Percentiles rank a stretch among this genome's conserved stretches.
These are phyloP conservation scores for Tuber umbilicatum DNA, from an alignment of 495 filamentous ascomycete genomes.

Conservation along the genomic window DNA sequence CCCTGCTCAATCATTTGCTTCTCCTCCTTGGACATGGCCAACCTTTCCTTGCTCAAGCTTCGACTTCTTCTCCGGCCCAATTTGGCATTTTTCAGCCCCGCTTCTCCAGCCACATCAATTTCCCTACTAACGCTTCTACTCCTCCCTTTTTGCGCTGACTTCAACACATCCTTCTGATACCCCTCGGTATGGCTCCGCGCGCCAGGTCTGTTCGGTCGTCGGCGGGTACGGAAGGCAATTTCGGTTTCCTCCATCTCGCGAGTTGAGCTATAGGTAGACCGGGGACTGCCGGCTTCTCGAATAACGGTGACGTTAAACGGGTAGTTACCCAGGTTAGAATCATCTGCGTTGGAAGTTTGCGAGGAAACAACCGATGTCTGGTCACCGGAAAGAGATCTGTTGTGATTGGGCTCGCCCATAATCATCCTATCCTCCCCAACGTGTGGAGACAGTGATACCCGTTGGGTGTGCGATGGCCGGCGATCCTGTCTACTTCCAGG, in stretches of 20 bases:
- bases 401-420: slow-evolving; percentile 32
- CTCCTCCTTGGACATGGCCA: slow-evolving; percentile 56
- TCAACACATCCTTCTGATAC: slow-evolving; percentile 33
- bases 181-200: slow-evolving; percentile 28
- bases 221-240: slow-evolving; percentile 24
- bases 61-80: slow-evolving; percentile 53
- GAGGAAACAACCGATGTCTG: slow-evolving; percentile 36
- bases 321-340: slow-evolving; percentile 19
- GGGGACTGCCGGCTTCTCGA: slow-evolving; percentile 35
- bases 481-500: slow-evolving; percentile 19
- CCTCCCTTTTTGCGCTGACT: slow-evolving; percentile 24
- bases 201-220: slow-evolving; percentile 31
- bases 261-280: slow-evolving; percentile 31
- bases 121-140: slow-evolving; percentile 44
- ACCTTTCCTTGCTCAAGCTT: slow-evolving; percentile 66
- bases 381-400: slow-evolving; percentile 38
- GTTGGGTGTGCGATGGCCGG: slow-evolving; percentile 37
- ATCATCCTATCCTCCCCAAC: slow-evolving; percentile 38
- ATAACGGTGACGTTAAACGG: slow-evolving; percentile 39
- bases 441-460: slow-evolving; percentile 38
- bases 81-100: slow-evolving; percentile 40
- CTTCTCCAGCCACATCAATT: slow-evolving; percentile 46
- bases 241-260: slow-evolving; percentile 31
- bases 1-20: slow-evolving; percentile 64
- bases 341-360: slow-evolving; percentile 32